Evolutionary conservation across 495 filamentous ascomycete genomes (phyloP).

Genomic region (Immersiella caudata): DNA sequence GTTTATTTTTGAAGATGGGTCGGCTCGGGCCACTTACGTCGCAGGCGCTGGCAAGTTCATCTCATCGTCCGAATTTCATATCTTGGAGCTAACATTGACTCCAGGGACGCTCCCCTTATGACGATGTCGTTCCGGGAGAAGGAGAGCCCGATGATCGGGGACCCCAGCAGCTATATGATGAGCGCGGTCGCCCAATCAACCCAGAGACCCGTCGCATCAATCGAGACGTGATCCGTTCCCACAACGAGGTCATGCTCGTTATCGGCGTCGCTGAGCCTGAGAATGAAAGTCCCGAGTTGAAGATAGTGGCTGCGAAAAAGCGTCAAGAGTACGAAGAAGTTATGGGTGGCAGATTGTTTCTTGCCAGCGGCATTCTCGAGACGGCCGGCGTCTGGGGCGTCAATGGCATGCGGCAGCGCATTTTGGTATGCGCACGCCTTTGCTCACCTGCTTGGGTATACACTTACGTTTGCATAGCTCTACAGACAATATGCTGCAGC

Average conservation of each 20-base stretch:
- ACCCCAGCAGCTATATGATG: conserved; percentile 65
- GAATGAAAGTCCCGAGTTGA: conserved; percentile 32
- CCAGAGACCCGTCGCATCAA: conserved; percentile 55
- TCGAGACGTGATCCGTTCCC: conserved; percentile 54
- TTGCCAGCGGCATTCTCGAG: conserved; percentile 41
- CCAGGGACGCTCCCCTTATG: conserved; percentile 73
- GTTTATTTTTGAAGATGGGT: conserved; percentile 41
- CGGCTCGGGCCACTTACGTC: conserved; percentile 54
- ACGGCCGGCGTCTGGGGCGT: conserved; percentile 56
- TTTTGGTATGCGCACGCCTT: conserved; percentile 44
- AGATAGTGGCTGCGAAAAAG: conserved; percentile 29
- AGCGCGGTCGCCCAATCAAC: conserved; percentile 70
- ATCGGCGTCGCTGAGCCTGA: conserved; percentile 58
- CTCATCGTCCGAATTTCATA: neutral
- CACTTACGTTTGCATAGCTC: conserved; percentile 37
- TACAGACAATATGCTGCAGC: conserved; percentile 50
- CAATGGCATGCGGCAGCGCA: conserved; percentile 52
- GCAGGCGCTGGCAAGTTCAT: conserved; percentile 50
- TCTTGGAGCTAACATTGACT: neutral
- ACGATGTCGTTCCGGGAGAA: conserved; percentile 57
- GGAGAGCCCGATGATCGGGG: conserved; percentile 51
- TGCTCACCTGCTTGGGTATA: neutral
- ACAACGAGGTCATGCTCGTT: conserved; percentile 61
- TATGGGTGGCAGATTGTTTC: conserved; percentile 43
- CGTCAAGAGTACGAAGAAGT: conserved; percentile 44